Percentiles rank a stretch among this genome's conserved stretches.
These are phyloP conservation scores for Lecanicillium sp. DNA, from an alignment of 2,329 filamentous ascomycete species.

Conservation along the genomic window DNA sequence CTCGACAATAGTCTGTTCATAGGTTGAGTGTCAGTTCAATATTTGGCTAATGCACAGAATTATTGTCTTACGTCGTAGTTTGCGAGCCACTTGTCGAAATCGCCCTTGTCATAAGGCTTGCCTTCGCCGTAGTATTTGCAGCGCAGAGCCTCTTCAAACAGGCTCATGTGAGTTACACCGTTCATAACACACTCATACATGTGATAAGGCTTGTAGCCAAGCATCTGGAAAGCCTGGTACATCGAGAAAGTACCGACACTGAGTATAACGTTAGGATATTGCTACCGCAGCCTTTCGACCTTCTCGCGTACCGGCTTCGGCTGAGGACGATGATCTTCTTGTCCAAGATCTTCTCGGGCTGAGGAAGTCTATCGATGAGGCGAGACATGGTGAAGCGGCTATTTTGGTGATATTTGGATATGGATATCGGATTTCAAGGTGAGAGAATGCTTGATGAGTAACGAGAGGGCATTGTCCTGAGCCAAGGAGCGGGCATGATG, in stretches of 20 bases:
- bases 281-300: too few relatives aligned
- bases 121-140: constrained; percentile 24
- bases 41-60: not conserved
- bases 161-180: constrained; percentile 20
- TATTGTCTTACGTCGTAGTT: constrained; percentile 32
- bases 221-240: constrained; percentile 27
- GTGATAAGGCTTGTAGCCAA: constrained; percentile 33
- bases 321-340: constrained; percentile 33
- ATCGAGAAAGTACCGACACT: constrained; percentile 32
- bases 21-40: not conserved
- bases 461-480: too few relatives aligned
- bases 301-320: constrained; percentile 30
- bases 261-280: not conserved
- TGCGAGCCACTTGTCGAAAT: constrained; percentile 36
- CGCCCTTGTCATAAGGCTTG: constrained; percentile 27
- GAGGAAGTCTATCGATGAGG: constrained; percentile 28
- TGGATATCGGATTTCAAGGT: not conserved
- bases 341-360: constrained; percentile 23
- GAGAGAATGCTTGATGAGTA: not conserved
- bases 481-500: too few relatives aligned
- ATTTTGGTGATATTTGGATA: not conserved
- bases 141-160: constrained; percentile 25
- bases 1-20: not conserved
- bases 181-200: constrained; percentile 25
- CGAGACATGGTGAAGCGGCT: constrained; percentile 25